A percentile compares a stretch with the other conserved stretches of the same genome.
These are phyloP conservation scores for Xylaria palmicola DNA, from an alignment of 495 filamentous ascomycete species.

Conservation along the genomic window DNA sequence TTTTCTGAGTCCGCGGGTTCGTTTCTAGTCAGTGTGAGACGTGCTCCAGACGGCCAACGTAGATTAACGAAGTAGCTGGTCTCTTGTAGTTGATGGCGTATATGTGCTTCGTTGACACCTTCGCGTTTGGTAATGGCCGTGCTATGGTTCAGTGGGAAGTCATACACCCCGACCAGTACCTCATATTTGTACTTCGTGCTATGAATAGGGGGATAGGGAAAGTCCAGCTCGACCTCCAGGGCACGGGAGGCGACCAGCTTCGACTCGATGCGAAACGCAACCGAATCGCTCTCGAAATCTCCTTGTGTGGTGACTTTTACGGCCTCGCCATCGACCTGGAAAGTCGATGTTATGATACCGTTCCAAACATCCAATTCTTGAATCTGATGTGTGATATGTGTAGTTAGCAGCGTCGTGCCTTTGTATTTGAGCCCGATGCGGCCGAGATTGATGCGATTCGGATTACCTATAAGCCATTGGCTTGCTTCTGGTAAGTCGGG, in stretches of 20 bases:
- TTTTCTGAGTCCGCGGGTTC: slow-evolving; percentile 16
- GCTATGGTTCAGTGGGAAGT: slow-evolving; percentile 31
- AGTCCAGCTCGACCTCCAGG: slow-evolving; percentile 41
- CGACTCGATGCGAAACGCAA: slow-evolving; percentile 37
- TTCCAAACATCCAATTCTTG: slow-evolving; percentile 41
- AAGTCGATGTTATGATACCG: slow-evolving; percentile 37
- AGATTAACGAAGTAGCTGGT: slow-evolving; percentile 40
- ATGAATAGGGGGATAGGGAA: slow-evolving; percentile 39
- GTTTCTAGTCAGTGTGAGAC: slow-evolving; percentile 21
- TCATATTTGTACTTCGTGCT: slow-evolving; percentile 31
- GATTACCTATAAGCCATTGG: slow-evolving; percentile 45
- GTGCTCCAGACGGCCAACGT: slow-evolving; percentile 29
- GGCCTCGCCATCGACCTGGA: slow-evolving; percentile 26
- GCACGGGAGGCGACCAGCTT: slow-evolving; percentile 26
- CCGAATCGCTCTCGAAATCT: slow-evolving; percentile 38
- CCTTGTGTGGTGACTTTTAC: slow-evolving; percentile 36
- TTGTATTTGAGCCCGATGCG: slow-evolving; percentile 46
- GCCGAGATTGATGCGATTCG: slow-evolving; percentile 47
- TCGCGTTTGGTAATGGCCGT: slow-evolving; percentile 14
- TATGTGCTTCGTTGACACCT: slow-evolving; percentile 24
- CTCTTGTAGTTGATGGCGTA: slow-evolving; percentile 36
- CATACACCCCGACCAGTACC: slow-evolving; percentile 36
- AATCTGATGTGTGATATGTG: slow-evolving; percentile 20
- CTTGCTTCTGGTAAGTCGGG: slow-evolving; percentile 36
- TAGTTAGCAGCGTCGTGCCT: slow-evolving; percentile 28